Evolutionary conservation across 495 filamentous ascomycete species (phyloP).

Genomic region (Penicillium paradoxum): DNA sequence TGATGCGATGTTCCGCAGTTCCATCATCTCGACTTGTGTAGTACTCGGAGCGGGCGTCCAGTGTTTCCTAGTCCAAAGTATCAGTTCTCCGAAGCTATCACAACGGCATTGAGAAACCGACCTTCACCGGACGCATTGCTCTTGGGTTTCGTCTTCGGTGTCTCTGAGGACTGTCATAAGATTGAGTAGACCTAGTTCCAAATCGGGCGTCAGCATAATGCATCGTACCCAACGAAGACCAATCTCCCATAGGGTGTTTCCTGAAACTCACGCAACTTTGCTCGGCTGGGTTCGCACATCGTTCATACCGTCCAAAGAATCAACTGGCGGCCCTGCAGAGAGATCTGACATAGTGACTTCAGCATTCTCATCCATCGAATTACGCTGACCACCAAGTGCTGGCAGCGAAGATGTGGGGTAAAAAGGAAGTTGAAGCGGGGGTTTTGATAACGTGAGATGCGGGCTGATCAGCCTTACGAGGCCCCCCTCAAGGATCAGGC

Average conservation of each 20-base stretch:
- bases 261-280: constrained; percentile 16
- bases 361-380: constrained; percentile 17
- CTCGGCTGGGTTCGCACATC: constrained; percentile 7
- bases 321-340: constrained; percentile 11
- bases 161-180: constrained; percentile 63
- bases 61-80: constrained; percentile 63
- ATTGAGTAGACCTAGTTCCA: constrained; percentile 42
- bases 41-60: constrained; percentile 85
- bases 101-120: constrained; percentile 24
- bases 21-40: constrained; percentile 81
- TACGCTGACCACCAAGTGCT: background rate
- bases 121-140: constrained; percentile 66
- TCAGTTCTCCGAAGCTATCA: constrained; percentile 24
- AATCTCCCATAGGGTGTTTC: background rate
- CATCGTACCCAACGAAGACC: background rate
- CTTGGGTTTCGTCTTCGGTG: constrained; percentile 73
- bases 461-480: constrained; percentile 25
- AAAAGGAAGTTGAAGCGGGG: constrained; percentile 20
- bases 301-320: background rate
- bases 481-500: constrained; percentile 6
- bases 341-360: constrained; percentile 11
- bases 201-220: background rate
- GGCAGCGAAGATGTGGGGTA: constrained; percentile 21
- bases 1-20: constrained; percentile 72
- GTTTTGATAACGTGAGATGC: constrained; percentile 17